These are phyloP conservation scores for Trifolium subterraneum DNA, from an alignment of 306 rosid genomes.

Conservation along the genomic window DNA sequence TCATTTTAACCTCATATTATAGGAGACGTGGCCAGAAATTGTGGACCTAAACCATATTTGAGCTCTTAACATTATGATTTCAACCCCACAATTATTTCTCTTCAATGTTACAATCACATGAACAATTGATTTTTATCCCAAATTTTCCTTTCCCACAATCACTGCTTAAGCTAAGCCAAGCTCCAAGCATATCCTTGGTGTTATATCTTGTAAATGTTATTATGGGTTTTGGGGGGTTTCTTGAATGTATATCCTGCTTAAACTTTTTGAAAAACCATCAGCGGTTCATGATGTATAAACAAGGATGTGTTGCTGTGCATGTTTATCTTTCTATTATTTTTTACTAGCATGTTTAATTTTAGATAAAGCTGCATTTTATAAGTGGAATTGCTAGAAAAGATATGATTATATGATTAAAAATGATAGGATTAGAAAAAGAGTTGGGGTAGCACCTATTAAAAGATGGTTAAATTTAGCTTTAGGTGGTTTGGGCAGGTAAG, in stretches of 20 bases:
- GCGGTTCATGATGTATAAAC: background rate
- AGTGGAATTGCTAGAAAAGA: background rate
- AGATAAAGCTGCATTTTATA: background rate
- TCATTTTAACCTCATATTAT: no score
- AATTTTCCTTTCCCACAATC: background rate
- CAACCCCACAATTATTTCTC: background rate
- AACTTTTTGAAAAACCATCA: background rate
- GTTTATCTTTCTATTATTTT: background rate
- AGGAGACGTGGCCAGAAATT: background rate
- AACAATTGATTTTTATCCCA: background rate
- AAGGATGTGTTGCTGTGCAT: background rate
- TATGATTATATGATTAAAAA: background rate
- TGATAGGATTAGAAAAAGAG: background rate
- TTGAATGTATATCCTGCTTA: background rate
- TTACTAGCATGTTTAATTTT: background rate
- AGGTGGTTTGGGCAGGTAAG: background rate
- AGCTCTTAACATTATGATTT: background rate
- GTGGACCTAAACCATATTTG: background rate
- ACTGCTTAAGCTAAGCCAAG: background rate
- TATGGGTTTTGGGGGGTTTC: background rate
- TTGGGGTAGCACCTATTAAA: background rate
- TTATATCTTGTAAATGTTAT: background rate
- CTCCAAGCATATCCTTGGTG: background rate
- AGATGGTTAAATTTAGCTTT: background rate
- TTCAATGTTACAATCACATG: background rate